Percentiles rank a stretch among this genome's conserved stretches.
Evolutionary conservation across 2,329 filamentous ascomycete species (phyloP).

Genomic region (Ascosphaera pollenicola): DNA sequence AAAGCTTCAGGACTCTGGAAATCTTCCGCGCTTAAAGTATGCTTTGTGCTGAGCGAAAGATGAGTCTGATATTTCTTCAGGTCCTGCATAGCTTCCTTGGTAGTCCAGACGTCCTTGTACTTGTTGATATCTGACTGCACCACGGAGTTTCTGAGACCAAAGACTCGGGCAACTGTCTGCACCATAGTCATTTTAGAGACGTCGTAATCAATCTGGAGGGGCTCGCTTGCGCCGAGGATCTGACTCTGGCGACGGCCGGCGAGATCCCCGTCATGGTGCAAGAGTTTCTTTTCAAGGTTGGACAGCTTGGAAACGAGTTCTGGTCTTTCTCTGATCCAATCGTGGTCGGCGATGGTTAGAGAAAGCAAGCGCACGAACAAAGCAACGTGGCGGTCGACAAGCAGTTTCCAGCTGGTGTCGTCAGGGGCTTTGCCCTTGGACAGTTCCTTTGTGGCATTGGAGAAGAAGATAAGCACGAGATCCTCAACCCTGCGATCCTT

Average conservation of each 20-base stretch:
- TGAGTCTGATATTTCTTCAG: slow-evolving; percentile 85
- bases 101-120: slow-evolving; percentile 65
- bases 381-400: slow-evolving; percentile 86
- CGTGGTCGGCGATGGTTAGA: slow-evolving; percentile 58
- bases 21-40: slow-evolving; percentile 58
- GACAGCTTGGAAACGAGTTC: slow-evolving; percentile 61
- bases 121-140: slow-evolving; percentile 74
- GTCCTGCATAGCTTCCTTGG: slow-evolving; percentile 73
- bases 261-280: slow-evolving; percentile 84
- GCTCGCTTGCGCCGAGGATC: slow-evolving; percentile 32
- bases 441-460: slow-evolving; percentile 76
- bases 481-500: slow-evolving; percentile 88
- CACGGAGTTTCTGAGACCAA: slow-evolving; percentile 55
- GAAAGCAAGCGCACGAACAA: slow-evolving; percentile 77
- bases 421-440: slow-evolving; percentile 52
- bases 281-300: slow-evolving; percentile 75
- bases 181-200: slow-evolving; percentile 96
- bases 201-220: slow-evolving; percentile 61
- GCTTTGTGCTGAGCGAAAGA: slow-evolving; percentile 56
- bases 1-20: slow-evolving; percentile 82
- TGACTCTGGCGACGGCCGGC: slow-evolving; percentile 34
- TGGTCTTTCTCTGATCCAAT: slow-evolving; percentile 64
- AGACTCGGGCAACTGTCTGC: slow-evolving; percentile 66
- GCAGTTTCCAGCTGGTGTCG: slow-evolving; percentile 73
- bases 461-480: slow-evolving; percentile 87